Conservation (phyloP, 768 basidiomycete genomes). For the Tubosaeta brunneosetosa region DNA sequence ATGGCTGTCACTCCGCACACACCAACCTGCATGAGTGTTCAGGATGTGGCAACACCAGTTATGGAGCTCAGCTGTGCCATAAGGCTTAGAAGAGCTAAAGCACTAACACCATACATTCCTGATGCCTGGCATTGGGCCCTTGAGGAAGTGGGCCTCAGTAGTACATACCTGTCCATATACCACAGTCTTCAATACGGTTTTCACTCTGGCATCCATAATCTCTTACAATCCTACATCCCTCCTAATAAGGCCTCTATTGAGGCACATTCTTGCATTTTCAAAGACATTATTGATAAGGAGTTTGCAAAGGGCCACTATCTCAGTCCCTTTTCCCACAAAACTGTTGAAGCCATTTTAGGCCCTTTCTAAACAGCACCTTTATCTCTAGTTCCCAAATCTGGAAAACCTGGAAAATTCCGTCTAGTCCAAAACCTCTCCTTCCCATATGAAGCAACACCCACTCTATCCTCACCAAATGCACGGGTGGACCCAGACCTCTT, state of each 20-base stretch:
- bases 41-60: background rate
- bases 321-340: too few species aligned
- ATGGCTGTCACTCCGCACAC: background rate
- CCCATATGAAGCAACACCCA: too few species aligned
- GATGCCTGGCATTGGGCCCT: background rate
- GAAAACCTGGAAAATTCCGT: too few species aligned
- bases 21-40: background rate
- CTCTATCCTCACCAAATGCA: slow-evolving; percentile 30
- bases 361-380: too few species aligned
- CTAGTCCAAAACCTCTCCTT: too few species aligned
- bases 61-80: background rate
- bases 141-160: background rate
- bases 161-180: background rate
- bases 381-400: too few species aligned
- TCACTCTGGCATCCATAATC: background rate
- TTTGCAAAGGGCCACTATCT: too few species aligned
- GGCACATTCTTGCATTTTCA: too few species aligned
- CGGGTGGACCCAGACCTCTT: slow-evolving; percentile 21
- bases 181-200: background rate
- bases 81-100: background rate
- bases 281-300: too few species aligned
- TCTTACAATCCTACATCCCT: too few species aligned
- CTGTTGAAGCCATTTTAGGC: too few species aligned
- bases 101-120: background rate
- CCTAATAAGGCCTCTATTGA: too few species aligned